A percentile compares a stretch with the other conserved stretches of the same genome.
phyloP scores from a whole-genome alignment of 148 eudicot species.

The Chenopodium album region DNA sequence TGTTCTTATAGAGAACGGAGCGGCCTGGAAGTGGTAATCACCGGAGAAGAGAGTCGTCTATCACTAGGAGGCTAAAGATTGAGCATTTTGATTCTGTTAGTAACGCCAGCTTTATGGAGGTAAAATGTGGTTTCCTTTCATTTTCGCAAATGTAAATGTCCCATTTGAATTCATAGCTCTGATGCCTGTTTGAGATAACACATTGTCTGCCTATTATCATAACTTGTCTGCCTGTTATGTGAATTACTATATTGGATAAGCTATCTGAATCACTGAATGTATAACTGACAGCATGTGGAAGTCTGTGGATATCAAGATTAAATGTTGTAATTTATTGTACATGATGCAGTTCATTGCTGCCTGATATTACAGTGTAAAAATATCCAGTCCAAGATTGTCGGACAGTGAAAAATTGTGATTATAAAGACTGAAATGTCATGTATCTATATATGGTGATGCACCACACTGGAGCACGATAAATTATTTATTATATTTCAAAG shows the following conservation, averaged over 20 bases:
- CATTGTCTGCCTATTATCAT: neutral
- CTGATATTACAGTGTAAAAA: neutral
- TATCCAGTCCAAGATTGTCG: neutral
- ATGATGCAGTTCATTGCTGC: neutral
- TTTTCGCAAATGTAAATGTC: neutral
- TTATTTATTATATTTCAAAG: neutral
- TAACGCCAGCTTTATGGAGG: conserved; percentile 85
- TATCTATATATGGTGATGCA: neutral
- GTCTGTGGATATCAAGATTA: neutral
- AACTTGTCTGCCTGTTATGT: neutral
- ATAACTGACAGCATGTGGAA: neutral
- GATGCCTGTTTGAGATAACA: neutral
- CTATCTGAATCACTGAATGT: neutral
- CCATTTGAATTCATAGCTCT: neutral
- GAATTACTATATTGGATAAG: neutral
- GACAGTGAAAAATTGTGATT: neutral
- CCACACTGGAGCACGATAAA: neutral
- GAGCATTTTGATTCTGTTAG: conserved; percentile 63
- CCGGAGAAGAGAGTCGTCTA: conserved; percentile 48
- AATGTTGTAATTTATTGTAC: neutral
- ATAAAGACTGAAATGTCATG: neutral
- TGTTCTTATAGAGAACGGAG: conserved; percentile 57
- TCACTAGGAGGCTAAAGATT: conserved; percentile 44
- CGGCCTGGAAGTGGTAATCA: conserved; percentile 57
- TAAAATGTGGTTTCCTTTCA: conserved; percentile 23